Evolutionary conservation across 78 protist genomes (phyloP).

Genomic region (Ministeria vibrans): DNA sequence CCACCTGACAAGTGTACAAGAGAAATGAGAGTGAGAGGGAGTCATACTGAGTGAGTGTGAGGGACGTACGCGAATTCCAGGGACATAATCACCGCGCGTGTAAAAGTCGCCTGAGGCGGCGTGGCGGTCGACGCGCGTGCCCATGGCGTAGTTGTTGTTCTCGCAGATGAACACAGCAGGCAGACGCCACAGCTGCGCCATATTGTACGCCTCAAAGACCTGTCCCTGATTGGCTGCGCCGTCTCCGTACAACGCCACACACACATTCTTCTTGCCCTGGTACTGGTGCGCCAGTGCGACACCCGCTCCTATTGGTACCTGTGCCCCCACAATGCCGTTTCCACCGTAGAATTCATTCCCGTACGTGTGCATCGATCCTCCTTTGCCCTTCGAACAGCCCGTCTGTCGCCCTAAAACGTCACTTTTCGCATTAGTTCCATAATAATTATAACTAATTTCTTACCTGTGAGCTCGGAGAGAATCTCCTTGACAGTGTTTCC

Average conservation of each 20-base stretch:
- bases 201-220: slow-evolving; percentile 77
- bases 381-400: slow-evolving; percentile 77
- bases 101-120: slow-evolving; percentile 79
- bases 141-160: slow-evolving; percentile 96
- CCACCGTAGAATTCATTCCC: slow-evolving; percentile 85
- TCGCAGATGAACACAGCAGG: slow-evolving; percentile 85
- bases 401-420: not conserved
- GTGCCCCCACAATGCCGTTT: slow-evolving; percentile 97
- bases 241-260: slow-evolving; percentile 83
- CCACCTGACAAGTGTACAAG: slow-evolving; percentile 35
- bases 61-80: slow-evolving; percentile 75
- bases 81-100: slow-evolving; percentile 84
- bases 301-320: slow-evolving; percentile 88
- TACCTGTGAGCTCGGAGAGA: slow-evolving; percentile 80
- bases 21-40: not conserved
- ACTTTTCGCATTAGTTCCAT: too few relatives aligned
- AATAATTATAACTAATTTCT: not conserved
- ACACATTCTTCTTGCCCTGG: slow-evolving; percentile 25
- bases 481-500: slow-evolving; percentile 63
- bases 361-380: slow-evolving; percentile 97
- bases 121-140: slow-evolving; percentile 74
- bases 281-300: slow-evolving; percentile 77
- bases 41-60: too few relatives aligned
- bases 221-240: slow-evolving; percentile 95
- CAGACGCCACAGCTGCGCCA: slow-evolving; percentile 88